A percentile compares a stretch with the other conserved stretches of the same genome.
Evolutionary conservation across 2,329 filamentous ascomycete genomes (phyloP).

Genomic region (Ceratocystis cacaofunesta): DNA sequence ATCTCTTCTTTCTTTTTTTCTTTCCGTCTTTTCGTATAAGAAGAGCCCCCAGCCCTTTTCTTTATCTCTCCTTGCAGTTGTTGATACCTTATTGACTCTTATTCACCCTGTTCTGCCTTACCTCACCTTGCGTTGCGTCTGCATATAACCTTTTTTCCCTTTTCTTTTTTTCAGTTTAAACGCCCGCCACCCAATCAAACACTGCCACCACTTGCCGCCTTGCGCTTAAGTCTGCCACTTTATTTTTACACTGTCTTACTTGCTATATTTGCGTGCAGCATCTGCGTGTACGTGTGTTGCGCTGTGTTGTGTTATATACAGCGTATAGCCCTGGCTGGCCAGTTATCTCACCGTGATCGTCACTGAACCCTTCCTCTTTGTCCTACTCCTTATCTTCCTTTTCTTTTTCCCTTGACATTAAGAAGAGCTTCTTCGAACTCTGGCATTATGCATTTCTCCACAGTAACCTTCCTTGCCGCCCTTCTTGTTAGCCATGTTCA

Average conservation of each 20-base stretch:
- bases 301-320: neutral
- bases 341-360: neutral
- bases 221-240: neutral
- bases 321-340: neutral
- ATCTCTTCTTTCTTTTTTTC: neutral
- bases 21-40: neutral
- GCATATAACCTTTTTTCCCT: neutral
- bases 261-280: neutral
- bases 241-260: neutral
- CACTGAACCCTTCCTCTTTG: neutral
- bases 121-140: neutral
- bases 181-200: neutral
- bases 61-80: neutral
- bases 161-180: neutral
- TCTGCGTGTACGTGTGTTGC: too few species aligned
- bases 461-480: neutral
- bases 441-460: neutral
- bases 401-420: neutral
- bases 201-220: neutral
- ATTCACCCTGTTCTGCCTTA: neutral
- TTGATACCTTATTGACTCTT: too few species aligned
- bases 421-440: too few species aligned
- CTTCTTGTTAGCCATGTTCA: neutral
- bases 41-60: neutral
- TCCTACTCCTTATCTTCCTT: neutral